A percentile compares a stretch with the other conserved stretches of the same genome.
Evolutionary conservation across 805 yeast genomes (phyloP).

Genomic region (Candida krabiensis): DNA sequence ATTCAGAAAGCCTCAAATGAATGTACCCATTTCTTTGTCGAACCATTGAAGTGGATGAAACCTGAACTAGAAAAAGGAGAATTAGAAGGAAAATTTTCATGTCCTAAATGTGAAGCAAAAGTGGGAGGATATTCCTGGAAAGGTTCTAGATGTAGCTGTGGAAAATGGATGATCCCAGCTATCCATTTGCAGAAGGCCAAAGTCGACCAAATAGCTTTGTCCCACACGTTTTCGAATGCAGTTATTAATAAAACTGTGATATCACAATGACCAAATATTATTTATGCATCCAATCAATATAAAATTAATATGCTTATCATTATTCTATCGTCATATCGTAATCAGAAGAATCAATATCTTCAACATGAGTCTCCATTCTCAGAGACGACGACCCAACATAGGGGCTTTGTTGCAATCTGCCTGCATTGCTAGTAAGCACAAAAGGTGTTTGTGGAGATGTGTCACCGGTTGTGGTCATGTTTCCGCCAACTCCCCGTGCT

Average conservation of each 20-base stretch:
- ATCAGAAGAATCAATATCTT: conserved; percentile 23
- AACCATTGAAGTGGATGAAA: conserved; percentile 93
- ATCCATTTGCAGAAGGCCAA: conserved; percentile 77
- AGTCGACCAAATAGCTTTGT: conserved; percentile 74
- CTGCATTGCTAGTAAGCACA: conserved; percentile 5
- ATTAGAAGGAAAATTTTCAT: conserved; percentile 81
- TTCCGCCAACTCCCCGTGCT: conserved; percentile 5
- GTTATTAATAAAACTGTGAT: too few relatives aligned
- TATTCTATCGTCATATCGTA: conserved; percentile 33
- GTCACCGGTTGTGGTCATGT: conserved; percentile 15
- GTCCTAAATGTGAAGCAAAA: conserved; percentile 83
- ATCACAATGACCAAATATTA: too few relatives aligned
- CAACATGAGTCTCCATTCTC: conserved; percentile 11
- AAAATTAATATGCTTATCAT: too few relatives aligned
- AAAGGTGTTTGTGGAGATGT: conserved; percentile 23
- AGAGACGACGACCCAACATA: conserved; percentile 16
- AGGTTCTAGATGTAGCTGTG: conserved; percentile 92
- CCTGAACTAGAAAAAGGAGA: conserved; percentile 69
- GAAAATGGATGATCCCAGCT: conserved; percentile 94
- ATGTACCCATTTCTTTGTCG: conserved; percentile 86
- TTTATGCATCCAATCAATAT: too few relatives aligned
- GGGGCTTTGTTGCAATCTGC: conserved; percentile 12
- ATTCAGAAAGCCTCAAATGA: conserved; percentile 53
- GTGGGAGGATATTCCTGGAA: conserved; percentile 94
- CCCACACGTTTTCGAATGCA: too few relatives aligned